Base-by-base conservation (phyloP, 2,329 filamentous ascomycete genomes). In the Apiospora hydei region DNA sequence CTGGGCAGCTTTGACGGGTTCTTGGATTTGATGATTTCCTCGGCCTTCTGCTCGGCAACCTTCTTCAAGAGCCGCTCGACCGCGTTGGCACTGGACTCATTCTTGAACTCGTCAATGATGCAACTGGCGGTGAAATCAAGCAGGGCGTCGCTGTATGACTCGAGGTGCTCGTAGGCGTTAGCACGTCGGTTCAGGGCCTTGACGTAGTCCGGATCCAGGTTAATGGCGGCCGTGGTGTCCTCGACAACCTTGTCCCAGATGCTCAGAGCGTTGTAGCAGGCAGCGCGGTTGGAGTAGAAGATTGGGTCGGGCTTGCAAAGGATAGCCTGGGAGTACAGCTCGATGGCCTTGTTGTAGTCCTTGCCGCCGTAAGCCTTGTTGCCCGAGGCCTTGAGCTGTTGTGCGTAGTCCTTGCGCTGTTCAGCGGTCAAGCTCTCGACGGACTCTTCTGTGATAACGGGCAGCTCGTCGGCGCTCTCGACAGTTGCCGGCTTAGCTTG, bases 101-200 rank as follows among this genome's bases (percentile, higher is more conserved):
- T 98, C 85, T 94, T 93, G 88, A 99, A 99, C 74, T 93, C 93
- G 82, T 99, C 96, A 82, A 99, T 98, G 83, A 99, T 99, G 86
- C 96, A 99, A 85, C 96, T 98, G 72, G 96, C 96, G 11, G 96
- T 99, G 85, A 97, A 98, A 85, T 99, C 96, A 75, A 99, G 90
- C 11, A 99, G 91, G 66, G 96, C 96, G 81, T 98, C 96, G 82
- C 95, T 96, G 86, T 93, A 98, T 84, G 92, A 93, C 78, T 92
- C 92, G 64, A 96, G 90, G 82, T 98, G 93, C 85, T 99, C 96
- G 84, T 98, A 99, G 72, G 96, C 96, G 81, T 97, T 97, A 71
- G 96, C 96, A 78, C 96, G 91, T 80, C 96, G 93, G 88, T 99
- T 99, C 78, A 99, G 88, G 46, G 96, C 96, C 88, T 99, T 98